These are phyloP conservation scores for Chara braunii DNA, from an alignment of 139 green algal genomes.

Conservation along the genomic window DNA sequence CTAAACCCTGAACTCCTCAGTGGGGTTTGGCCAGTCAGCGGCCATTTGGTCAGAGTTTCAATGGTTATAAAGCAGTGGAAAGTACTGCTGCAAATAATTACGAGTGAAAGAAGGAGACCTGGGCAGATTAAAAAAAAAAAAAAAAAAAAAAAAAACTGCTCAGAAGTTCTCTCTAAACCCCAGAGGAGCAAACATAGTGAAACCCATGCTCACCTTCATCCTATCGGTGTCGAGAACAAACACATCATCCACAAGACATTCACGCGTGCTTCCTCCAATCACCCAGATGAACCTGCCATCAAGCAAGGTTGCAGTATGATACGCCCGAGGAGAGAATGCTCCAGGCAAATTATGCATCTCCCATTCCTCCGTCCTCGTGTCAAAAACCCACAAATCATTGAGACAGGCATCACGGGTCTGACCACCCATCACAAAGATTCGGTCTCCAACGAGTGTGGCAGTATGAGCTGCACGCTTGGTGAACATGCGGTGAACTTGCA, in stretches of 20 bases:
- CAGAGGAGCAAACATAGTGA: too few relatives aligned
- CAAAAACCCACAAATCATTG: conserved; percentile 32
- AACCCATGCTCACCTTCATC: conserved; percentile 5
- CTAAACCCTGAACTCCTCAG: too few relatives aligned
- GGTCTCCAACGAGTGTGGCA: conserved; percentile 1
- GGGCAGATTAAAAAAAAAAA: too few relatives aligned
- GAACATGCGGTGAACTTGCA: too few relatives aligned
- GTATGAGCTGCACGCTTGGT: conserved; percentile 20
- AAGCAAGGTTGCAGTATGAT: conserved; percentile 27
- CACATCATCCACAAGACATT: conserved; percentile 9
- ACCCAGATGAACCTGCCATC: conserved; percentile 22
- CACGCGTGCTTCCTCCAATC: conserved; percentile 17
- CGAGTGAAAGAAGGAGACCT: too few relatives aligned
- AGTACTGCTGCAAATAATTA: too few relatives aligned
- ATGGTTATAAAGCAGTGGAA: too few relatives aligned
- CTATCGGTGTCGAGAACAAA: conserved; percentile 23
- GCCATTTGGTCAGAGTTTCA: too few relatives aligned
- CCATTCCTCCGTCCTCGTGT: conserved; percentile 8
- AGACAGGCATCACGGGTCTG: conserved; percentile 3
- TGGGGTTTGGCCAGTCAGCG: too few relatives aligned
- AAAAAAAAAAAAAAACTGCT: too few relatives aligned
- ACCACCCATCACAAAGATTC: conserved; percentile 28
- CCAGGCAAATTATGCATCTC: neutral
- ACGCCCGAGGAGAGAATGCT: conserved; percentile 27
- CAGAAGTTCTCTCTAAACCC: too few relatives aligned